A percentile compares a stretch with the other conserved stretches of the same genome.
Conservation (phyloP, 495 filamentous ascomycete species). For the Lasiosphaeria hispida region DNA sequence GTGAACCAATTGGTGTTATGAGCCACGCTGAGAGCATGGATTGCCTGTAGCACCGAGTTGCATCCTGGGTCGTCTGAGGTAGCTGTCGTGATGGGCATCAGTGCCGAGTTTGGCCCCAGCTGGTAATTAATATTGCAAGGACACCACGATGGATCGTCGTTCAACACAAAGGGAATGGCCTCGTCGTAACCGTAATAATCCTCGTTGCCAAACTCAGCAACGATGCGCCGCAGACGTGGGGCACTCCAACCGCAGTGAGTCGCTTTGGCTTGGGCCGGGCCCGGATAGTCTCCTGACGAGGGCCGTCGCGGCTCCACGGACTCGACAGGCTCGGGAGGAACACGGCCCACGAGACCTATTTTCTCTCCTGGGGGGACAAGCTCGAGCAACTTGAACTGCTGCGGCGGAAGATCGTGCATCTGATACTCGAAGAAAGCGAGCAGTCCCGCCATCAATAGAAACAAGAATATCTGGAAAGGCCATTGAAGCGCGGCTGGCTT, state of each 20-base stretch:
- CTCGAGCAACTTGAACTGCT: background rate
- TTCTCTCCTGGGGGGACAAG: background rate
- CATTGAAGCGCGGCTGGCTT: conserved; percentile 3
- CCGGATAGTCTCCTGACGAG: no score
- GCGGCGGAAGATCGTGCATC: conserved; percentile 3
- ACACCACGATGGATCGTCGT: background rate
- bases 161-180: background rate
- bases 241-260: no score
- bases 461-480: background rate
- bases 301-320: no score
- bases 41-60: background rate
- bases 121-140: background rate
- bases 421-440: conserved; percentile 5
- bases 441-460: conserved; percentile 1
- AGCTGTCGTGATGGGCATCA: no score
- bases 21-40: background rate
- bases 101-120: no score
- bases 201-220: no score
- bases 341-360: no score
- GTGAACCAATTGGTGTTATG: no score
- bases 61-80: background rate
- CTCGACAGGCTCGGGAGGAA: no score
- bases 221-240: no score
- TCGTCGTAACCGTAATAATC: no score
- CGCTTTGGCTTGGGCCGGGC: no score